A percentile compares a stretch with the other conserved stretches of the same genome.
These are phyloP conservation scores for Sporobolomyces pararoseus DNA, from an alignment of 768 basidiomycete species.

Conservation along the genomic window DNA sequence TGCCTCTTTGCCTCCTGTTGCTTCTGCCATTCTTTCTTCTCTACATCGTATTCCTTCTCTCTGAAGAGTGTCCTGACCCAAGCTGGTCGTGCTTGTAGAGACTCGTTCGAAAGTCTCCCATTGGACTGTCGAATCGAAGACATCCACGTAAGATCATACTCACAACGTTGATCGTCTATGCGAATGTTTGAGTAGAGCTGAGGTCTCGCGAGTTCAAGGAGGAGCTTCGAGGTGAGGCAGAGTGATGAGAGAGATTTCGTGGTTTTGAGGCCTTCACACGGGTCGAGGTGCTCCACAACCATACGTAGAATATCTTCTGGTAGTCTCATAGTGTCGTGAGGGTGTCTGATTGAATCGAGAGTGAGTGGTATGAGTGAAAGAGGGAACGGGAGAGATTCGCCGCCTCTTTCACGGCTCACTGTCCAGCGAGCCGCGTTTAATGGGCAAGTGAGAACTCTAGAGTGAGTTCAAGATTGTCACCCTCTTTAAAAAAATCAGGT, in stretches of 20 bases:
- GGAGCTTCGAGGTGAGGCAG: neutral
- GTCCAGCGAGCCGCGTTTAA: too few relatives aligned
- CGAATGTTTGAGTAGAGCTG: neutral
- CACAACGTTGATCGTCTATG: neutral
- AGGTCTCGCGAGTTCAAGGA: neutral
- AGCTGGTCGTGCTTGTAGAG: neutral
- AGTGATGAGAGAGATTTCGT: neutral
- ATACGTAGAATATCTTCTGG: neutral
- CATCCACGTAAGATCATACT: too few relatives aligned
- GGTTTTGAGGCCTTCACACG: neutral
- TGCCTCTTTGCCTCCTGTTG: neutral
- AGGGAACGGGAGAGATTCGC: too few relatives aligned
- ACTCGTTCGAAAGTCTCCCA: too few relatives aligned
- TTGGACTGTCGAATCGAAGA: too few relatives aligned
- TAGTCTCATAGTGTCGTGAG: neutral
- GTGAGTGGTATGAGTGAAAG: too few relatives aligned
- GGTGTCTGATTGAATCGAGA: too few relatives aligned
- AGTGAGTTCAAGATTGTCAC: too few relatives aligned
- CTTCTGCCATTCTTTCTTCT: neutral
- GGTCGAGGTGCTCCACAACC: neutral
- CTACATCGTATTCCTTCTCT: neutral
- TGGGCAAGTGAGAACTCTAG: too few relatives aligned
- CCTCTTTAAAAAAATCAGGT: too few relatives aligned
- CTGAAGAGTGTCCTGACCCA: neutral
- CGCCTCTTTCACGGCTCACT: too few relatives aligned